phyloP scores from a whole-genome alignment of 495 filamentous ascomycete species.

The Hyaloscypha hepaticicola region DNA sequence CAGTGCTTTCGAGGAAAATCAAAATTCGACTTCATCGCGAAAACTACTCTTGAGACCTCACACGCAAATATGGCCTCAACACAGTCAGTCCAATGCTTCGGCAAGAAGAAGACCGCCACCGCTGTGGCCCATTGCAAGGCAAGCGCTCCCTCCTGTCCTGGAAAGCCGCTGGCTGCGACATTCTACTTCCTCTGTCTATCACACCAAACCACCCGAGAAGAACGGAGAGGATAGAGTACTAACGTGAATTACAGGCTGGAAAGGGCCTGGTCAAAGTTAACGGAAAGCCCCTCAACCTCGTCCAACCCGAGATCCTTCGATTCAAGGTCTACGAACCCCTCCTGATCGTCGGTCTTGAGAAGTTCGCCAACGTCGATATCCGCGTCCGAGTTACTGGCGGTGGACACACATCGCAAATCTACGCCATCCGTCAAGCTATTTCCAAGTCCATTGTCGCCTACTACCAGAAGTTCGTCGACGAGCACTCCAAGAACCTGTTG shows the following conservation, averaged over 20 bases:
- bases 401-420: constrained; percentile 98
- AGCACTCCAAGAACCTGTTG: constrained; percentile 98
- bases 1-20: neutral
- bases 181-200: neutral
- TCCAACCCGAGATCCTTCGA: constrained; percentile 93
- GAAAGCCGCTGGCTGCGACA: neutral
- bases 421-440: constrained; percentile 98
- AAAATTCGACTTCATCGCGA: constrained; percentile 7
- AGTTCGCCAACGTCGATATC: constrained; percentile 96
- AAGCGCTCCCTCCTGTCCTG: constrained; percentile 33
- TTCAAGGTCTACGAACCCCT: constrained; percentile 99
- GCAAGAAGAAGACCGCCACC: constrained; percentile 90
- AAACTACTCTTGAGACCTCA: constrained; percentile 21
- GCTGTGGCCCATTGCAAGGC: constrained; percentile 95
- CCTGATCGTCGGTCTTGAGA: constrained; percentile 92
- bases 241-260: constrained; percentile 59
- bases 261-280: constrained; percentile 98
- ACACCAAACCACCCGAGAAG: neutral
- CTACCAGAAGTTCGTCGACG: constrained; percentile 99
- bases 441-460: constrained; percentile 97
- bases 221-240: constrained; percentile 18
- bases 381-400: constrained; percentile 93
- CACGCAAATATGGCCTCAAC: constrained; percentile 66
- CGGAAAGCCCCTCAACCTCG: constrained; percentile 89
- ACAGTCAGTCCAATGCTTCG: constrained; percentile 92